These are phyloP conservation scores for Infundibulicybe gibba DNA, from an alignment of 768 basidiomycete species.

Conservation along the genomic window DNA sequence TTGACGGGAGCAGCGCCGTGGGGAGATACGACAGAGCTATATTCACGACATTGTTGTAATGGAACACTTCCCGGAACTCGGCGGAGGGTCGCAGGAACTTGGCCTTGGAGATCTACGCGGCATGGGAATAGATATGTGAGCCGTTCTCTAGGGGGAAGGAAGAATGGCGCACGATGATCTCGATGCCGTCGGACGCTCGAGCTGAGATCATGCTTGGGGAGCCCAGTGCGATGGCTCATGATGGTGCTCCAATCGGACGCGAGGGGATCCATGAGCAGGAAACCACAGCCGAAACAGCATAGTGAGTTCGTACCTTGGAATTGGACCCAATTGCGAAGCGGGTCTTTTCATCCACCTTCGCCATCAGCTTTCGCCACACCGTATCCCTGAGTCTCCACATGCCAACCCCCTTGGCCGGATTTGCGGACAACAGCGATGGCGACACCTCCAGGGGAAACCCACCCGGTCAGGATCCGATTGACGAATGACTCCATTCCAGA, in stretches of 20 bases:
- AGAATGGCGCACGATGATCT: slow-evolving; percentile 1
- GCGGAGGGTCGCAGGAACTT: no score
- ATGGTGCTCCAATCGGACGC: slow-evolving; percentile 11
- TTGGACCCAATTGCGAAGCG: not conserved
- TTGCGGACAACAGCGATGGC: slow-evolving; percentile 22
- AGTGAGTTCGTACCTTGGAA: not conserved
- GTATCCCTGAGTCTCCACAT: slow-evolving; percentile 25
- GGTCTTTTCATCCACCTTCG: slow-evolving; percentile 13
- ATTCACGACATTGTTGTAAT: slow-evolving; percentile 24
- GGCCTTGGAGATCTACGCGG: slow-evolving; percentile 9
- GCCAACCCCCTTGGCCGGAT: slow-evolving; percentile 20
- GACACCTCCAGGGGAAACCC: slow-evolving; percentile 22
- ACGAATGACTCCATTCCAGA: slow-evolving; percentile 16
- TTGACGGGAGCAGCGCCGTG: slow-evolving; percentile 8
- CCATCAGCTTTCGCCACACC: slow-evolving; percentile 24
- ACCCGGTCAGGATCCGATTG: slow-evolving; percentile 17
- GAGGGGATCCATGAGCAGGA: slow-evolving; percentile 15
- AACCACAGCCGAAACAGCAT: not conserved
- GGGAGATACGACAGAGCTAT: slow-evolving; percentile 19
- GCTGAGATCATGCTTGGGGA: no score
- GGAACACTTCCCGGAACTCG: no score
- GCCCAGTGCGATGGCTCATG: no score
- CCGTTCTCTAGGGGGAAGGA: not conserved
- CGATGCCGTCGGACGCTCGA: slow-evolving; percentile 12
- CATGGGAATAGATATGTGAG: not conserved